phyloP scores from a whole-genome alignment of 2,329 filamentous ascomycete genomes.

The Tolypocladium tropicale region DNA sequence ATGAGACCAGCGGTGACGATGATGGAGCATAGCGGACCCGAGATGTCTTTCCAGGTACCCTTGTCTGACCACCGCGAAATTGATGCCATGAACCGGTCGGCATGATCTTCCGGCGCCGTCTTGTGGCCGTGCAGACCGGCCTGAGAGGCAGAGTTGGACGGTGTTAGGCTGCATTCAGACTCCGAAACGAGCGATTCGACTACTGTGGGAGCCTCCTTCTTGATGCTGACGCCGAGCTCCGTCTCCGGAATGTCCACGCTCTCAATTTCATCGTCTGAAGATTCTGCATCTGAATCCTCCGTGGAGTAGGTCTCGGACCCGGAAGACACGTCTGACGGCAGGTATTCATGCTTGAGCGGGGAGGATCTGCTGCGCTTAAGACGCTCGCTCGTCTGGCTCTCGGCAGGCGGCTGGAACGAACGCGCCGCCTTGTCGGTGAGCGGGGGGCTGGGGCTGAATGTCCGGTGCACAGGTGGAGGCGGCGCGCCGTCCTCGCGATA shows the following conservation, averaged over 20 bases:
- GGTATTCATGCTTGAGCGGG: constrained; percentile 93
- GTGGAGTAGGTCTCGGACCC: constrained; percentile 41
- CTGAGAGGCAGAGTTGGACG: constrained; percentile 77
- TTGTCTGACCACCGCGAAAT: constrained; percentile 55
- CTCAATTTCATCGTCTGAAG: constrained; percentile 46
- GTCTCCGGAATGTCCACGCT: constrained; percentile 50
- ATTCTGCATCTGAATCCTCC: constrained; percentile 38
- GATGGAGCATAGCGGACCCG: constrained; percentile 40
- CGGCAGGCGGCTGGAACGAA: constrained; percentile 21
- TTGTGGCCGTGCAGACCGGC: constrained; percentile 43
- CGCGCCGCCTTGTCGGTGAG: constrained; percentile 11
- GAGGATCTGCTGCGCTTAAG: constrained; percentile 72
- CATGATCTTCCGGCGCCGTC: constrained; percentile 27
- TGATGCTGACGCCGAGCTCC: constrained; percentile 47
- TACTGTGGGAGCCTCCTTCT: constrained; percentile 17
- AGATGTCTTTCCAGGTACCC: constrained; percentile 50
- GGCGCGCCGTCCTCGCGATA: constrained; percentile 45
- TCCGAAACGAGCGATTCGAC: constrained; percentile 33
- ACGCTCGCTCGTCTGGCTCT: constrained; percentile 28
- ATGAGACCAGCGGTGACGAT: constrained; percentile 48
- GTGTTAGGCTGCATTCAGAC: constrained; percentile 54
- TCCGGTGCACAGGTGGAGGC: constrained; percentile 44
- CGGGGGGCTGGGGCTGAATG: constrained; percentile 26
- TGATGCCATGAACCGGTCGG: constrained; percentile 37
- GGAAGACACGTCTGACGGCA: constrained; percentile 64